Evolutionary conservation across 1,284 basidiomycete genomes (phyloP).

Genomic region (Sphagnurus paluster): DNA sequence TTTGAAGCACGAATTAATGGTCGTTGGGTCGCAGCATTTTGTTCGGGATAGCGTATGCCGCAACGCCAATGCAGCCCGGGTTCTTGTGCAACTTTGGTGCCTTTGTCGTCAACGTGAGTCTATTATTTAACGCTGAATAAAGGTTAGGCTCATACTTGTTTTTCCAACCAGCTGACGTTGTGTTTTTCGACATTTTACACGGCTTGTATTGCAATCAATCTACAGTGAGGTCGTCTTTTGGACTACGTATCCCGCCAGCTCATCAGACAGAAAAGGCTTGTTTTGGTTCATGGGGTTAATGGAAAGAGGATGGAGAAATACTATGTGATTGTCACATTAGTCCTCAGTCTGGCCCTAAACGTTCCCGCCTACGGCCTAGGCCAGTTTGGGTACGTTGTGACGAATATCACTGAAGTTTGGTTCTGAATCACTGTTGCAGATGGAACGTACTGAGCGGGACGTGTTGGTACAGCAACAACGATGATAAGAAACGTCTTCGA

Average conservation of each 20-base stretch:
- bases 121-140: neutral
- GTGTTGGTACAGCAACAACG: slow-evolving; percentile 22
- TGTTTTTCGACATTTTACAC: slow-evolving; percentile 22
- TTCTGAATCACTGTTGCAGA: neutral
- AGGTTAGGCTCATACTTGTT: neutral
- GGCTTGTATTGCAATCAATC: slow-evolving; percentile 24
- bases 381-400: slow-evolving; percentile 21
- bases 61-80: slow-evolving; percentile 11
- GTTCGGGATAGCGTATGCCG: slow-evolving; percentile 18
- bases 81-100: slow-evolving; percentile 17
- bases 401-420: neutral
- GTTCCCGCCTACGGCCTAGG: slow-evolving; percentile 19
- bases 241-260: neutral
- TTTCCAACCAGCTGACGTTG: slow-evolving; percentile 14
- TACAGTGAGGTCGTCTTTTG: too few species aligned
- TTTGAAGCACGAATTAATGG: neutral
- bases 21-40: slow-evolving; percentile 18
- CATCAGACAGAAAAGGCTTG: slow-evolving; percentile 17
- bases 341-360: slow-evolving; percentile 18
- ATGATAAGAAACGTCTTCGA: slow-evolving; percentile 8
- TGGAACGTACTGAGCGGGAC: slow-evolving; percentile 7
- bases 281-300: slow-evolving; percentile 23
- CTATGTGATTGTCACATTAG: slow-evolving; percentile 20
- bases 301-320: slow-evolving; percentile 28
- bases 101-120: slow-evolving; percentile 20